Conservation (phyloP, 78 protist genomes). For the Dictyostelium citrinum region DNA sequence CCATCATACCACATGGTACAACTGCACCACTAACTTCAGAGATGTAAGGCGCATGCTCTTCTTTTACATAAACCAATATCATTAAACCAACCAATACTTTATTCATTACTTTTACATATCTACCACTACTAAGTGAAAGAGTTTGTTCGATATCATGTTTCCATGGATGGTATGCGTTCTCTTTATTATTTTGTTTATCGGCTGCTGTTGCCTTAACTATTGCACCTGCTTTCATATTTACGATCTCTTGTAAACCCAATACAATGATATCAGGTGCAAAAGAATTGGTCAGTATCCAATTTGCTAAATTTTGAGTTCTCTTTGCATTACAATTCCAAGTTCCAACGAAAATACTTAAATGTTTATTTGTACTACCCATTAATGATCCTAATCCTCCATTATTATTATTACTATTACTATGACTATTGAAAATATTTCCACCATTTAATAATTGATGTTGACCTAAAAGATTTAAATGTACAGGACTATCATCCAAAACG, state of each 20-base stretch:
- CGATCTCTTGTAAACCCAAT: constrained; percentile 67
- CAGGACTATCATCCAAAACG: constrained; percentile 4
- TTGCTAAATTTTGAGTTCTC: constrained; percentile 41
- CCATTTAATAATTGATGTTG: background rate
- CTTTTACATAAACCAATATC: constrained; percentile 48
- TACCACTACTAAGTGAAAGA: background rate
- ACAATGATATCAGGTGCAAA: constrained; percentile 54
- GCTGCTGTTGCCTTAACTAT: constrained; percentile 71
- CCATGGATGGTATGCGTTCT: constrained; percentile 76
- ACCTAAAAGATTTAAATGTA: background rate
- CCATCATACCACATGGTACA: constrained; percentile 75
- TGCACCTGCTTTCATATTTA: constrained; percentile 69
- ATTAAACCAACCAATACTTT: constrained; percentile 65
- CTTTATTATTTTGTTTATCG: constrained; percentile 42
- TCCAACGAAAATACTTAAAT: constrained; percentile 53
- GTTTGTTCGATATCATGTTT: constrained; percentile 75
- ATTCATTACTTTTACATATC: constrained; percentile 56
- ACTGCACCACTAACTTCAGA: constrained; percentile 12
- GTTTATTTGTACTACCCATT: background rate
- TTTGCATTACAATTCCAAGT: constrained; percentile 79
- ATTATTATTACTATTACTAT: background rate
- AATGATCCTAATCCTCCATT: background rate
- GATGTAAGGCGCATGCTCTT: constrained; percentile 57
- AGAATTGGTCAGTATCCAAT: constrained; percentile 35
- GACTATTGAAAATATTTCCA: background rate